These are phyloP conservation scores for Gossypium raimondii DNA, from an alignment of 345 rosid genomes.

Conservation along the genomic window DNA sequence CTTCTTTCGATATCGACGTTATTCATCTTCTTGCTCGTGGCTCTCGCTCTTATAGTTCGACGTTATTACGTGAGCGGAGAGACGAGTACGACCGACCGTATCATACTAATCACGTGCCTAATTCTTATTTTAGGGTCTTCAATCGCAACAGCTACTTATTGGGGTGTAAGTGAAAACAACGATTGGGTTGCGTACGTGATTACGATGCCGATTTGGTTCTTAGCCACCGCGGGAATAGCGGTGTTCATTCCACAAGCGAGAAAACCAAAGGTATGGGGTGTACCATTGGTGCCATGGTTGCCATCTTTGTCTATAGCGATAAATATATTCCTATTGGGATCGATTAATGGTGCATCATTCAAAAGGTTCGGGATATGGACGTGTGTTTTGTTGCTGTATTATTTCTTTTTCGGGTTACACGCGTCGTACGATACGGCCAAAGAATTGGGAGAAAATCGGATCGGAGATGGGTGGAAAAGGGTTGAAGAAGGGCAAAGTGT, in stretches of 20 bases:
- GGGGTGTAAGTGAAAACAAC: slow-evolving; percentile 36
- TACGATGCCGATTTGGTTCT: slow-evolving; percentile 55
- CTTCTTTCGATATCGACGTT: slow-evolving; percentile 73
- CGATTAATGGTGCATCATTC: slow-evolving; percentile 53
- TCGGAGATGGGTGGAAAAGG: slow-evolving; percentile 4
- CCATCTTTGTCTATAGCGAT: slow-evolving; percentile 71
- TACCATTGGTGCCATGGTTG: slow-evolving; percentile 81
- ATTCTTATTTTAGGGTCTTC: slow-evolving; percentile 47
- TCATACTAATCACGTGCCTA: slow-evolving; percentile 43
- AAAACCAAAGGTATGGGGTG: slow-evolving; percentile 75
- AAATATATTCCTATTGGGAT: slow-evolving; percentile 76
- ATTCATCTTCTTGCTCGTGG: slow-evolving; percentile 78
- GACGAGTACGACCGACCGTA: slow-evolving; percentile 37
- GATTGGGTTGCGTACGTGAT: slow-evolving; percentile 60
- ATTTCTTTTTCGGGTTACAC: slow-evolving; percentile 64
- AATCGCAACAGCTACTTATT: slow-evolving; percentile 38
- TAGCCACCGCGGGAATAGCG: slow-evolving; percentile 37
- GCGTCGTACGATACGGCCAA: slow-evolving; percentile 62
- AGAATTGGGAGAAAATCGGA: slow-evolving; percentile 19
- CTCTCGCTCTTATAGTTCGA: slow-evolving; percentile 65
- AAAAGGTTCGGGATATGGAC: slow-evolving; percentile 74
- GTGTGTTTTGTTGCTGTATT: slow-evolving; percentile 46
- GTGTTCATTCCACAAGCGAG: slow-evolving; percentile 63
- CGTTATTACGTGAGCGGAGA: slow-evolving; percentile 61
- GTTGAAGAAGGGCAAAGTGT: slow-evolving; percentile 12